Evolutionary conservation across 495 filamentous ascomycete species (phyloP).

Genomic region (Neurospora tetraspora): DNA sequence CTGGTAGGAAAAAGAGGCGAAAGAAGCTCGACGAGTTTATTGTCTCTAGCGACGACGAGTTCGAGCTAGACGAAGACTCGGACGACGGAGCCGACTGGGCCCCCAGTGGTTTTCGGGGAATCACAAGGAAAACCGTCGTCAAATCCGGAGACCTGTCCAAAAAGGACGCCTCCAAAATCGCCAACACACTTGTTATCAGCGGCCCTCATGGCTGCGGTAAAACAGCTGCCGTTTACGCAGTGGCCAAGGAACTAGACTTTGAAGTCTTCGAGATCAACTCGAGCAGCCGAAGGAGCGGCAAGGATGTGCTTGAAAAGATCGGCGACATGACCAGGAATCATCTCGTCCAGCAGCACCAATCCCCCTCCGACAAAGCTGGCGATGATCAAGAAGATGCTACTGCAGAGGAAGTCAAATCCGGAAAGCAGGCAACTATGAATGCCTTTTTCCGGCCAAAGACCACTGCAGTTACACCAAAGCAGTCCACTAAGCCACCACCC

Average conservation of each 20-base stretch:
- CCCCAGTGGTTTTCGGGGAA: slow-evolving; percentile 26
- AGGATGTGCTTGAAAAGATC: slow-evolving; percentile 82
- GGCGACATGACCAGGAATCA: slow-evolving; percentile 97
- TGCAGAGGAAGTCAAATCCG: slow-evolving; percentile 48
- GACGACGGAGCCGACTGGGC: slow-evolving; percentile 52
- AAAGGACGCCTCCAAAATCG: slow-evolving; percentile 35
- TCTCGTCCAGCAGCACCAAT: slow-evolving; percentile 49
- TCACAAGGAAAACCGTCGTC: slow-evolving; percentile 51
- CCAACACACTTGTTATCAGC: slow-evolving; percentile 69
- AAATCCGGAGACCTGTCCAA: slow-evolving; percentile 40
- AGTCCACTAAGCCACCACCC: slow-evolving; percentile 3
- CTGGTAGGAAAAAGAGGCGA: slow-evolving; percentile 58
- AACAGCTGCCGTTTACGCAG: slow-evolving; percentile 83
- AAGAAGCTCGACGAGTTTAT: slow-evolving; percentile 78
- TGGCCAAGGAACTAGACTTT: slow-evolving; percentile 90
- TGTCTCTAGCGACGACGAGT: slow-evolving; percentile 75
- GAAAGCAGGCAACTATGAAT: slow-evolving; percentile 66
- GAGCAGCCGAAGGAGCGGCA: slow-evolving; percentile 70
- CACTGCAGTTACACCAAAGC: slow-evolving; percentile 15
- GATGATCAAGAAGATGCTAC: slow-evolving; percentile 32
- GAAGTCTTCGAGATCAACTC: slow-evolving; percentile 94
- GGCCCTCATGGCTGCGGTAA: slow-evolving; percentile 90
- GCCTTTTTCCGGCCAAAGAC: slow-evolving; percentile 62
- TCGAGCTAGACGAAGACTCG: slow-evolving; percentile 63
- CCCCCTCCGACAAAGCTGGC: slow-evolving; percentile 7